phyloP scores from a whole-genome alignment of 169 alveolate species.

The Eimeria sp. region DNA sequence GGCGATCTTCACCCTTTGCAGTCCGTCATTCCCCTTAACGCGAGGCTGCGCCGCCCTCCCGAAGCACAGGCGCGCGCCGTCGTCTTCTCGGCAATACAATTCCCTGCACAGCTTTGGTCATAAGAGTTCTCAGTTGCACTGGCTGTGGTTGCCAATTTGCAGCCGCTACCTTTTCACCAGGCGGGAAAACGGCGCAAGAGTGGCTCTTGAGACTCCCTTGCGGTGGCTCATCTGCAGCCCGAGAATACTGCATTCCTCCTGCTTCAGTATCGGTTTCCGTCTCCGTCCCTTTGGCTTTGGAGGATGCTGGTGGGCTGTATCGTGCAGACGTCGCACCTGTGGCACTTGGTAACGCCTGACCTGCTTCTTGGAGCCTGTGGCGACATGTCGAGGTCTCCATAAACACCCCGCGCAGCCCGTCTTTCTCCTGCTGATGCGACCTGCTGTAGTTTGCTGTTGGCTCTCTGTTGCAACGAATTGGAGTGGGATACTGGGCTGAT shows the following conservation, averaged over 20 bases:
- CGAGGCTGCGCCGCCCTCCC: neutral
- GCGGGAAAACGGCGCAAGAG: neutral
- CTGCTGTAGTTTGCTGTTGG: neutral
- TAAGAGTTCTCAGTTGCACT: neutral
- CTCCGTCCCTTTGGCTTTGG: neutral
- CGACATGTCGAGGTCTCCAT: neutral
- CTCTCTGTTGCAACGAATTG: neutral
- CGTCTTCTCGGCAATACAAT: constrained; percentile 20
- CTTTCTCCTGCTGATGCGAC: neutral
- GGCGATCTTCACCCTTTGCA: neutral
- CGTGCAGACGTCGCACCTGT: neutral
- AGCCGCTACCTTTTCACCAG: neutral
- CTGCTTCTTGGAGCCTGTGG: neutral
- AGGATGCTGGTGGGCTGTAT: neutral
- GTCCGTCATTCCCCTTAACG: neutral
- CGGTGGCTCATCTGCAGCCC: neutral
- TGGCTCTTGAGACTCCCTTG: neutral
- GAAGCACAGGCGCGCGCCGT: neutral
- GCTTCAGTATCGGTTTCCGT: neutral
- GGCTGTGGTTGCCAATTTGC: neutral
- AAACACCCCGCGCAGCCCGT: neutral
- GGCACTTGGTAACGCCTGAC: neutral
- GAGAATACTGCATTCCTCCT: too few species aligned
- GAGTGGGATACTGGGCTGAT: neutral
- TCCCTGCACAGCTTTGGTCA: neutral